Evolutionary conservation across 768 basidiomycete genomes (phyloP), one percentile per base, ranked within the genome.

Genomic region (Boletus eberwhitei): DNA sequence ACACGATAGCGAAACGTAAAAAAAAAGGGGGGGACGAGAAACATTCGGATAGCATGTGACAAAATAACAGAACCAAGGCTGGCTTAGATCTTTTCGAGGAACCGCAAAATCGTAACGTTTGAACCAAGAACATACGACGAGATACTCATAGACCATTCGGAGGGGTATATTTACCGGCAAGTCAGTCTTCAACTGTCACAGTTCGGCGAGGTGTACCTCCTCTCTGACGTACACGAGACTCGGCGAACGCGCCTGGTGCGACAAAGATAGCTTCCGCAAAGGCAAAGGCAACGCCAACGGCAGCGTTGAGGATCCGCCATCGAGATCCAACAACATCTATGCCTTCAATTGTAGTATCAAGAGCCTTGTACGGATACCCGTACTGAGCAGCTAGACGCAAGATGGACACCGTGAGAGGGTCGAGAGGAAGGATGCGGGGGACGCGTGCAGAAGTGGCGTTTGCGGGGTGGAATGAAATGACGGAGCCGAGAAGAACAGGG

Each of bases 361-460:
- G 63, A 41, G 45, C 53, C 14, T 53, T 61, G 56, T 77, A 84
- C 4, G 84, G 82, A 55, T 86, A 87, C n/a, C 74, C 80, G 19
- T 76, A 72, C 49, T 85, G 80, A 4, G 77, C 77, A 19, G 85
- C 87, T 42, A 88, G 72, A 19, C 87, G 80, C 24, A 79, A 70
- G 55, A 88, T 88, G 35, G 83, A 78, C 2, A 82, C 82, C 0
- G 85, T 84, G 43, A 88, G 75, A 2, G 84, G 78, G 61, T 88
- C 87, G 47, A 86, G 76, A 24, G 74, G 57, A 29, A 68, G 42
- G 1, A 60, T 52, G 40, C 55, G 65, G 13, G 59, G 65, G 6
- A 29, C 40, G n/a, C 71, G 69, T 9, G 56, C 57, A 12, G 62
- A 53, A 4, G 64, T 34, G 19, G 63, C 54, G 32, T 71, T 71